phyloP scores from a whole-genome alignment of 352 stramenopile genomes.

The Pythium scleroteichum region DNA sequence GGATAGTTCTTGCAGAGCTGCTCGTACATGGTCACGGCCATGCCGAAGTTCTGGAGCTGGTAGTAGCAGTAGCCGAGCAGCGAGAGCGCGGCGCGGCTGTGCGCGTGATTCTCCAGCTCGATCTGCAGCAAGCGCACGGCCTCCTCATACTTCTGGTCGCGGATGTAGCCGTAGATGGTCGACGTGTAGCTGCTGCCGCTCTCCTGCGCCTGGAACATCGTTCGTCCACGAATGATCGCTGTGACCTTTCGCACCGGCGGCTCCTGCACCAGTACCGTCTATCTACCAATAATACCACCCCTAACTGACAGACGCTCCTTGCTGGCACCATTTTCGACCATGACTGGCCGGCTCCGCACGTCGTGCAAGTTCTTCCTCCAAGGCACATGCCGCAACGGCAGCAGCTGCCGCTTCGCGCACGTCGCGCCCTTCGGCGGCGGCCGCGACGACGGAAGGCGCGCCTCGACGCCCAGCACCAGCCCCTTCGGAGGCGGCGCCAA shows the following conservation, averaged over 20 bases:
- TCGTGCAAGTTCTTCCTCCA: slow-evolving; percentile 75
- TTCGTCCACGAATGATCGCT: background rate
- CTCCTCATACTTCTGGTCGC: slow-evolving; percentile 93
- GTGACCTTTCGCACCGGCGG: slow-evolving; percentile 17
- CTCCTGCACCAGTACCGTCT: too few species aligned
- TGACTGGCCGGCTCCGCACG: slow-evolving; percentile 28
- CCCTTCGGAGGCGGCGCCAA: slow-evolving; percentile 18
- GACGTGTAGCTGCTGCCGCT: slow-evolving; percentile 89
- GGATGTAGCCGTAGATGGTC: slow-evolving; percentile 94
- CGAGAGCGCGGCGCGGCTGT: slow-evolving; percentile 91
- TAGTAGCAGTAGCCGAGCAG: slow-evolving; percentile 98
- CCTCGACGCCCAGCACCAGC: slow-evolving; percentile 17
- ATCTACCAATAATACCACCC: too few species aligned
- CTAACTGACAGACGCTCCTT: too few species aligned
- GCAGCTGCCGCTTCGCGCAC: slow-evolving; percentile 68
- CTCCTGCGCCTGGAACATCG: slow-evolving; percentile 70
- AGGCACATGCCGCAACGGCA: slow-evolving; percentile 71
- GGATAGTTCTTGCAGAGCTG: slow-evolving; percentile 93
- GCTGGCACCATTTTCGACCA: background rate
- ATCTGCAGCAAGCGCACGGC: slow-evolving; percentile 92
- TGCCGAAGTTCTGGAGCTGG: slow-evolving; percentile 92
- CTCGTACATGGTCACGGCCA: slow-evolving; percentile 94
- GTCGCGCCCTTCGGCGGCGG: slow-evolving; percentile 28
- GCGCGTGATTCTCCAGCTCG: slow-evolving; percentile 92
- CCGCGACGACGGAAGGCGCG: slow-evolving; percentile 21